Evolutionary conservation across 1,139 yeast genomes (phyloP).

Genomic region (Hansenula anomala): DNA sequence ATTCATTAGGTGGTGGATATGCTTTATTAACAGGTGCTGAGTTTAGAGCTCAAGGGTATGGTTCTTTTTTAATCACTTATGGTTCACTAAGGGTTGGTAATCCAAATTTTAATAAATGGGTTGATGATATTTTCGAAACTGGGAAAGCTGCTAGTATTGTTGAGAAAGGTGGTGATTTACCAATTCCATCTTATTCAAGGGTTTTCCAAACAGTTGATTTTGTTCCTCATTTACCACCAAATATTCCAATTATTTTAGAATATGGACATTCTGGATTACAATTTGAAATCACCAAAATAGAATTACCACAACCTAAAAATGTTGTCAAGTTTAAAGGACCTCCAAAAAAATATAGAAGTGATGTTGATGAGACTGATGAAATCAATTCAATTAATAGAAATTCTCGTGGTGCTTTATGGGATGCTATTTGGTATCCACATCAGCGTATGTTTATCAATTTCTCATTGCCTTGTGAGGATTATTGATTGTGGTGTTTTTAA

Average conservation of each 20-base stretch:
- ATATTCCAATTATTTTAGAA: slow-evolving; percentile 18
- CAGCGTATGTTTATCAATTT: no score
- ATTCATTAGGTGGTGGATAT: slow-evolving; percentile 71
- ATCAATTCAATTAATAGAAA: no score
- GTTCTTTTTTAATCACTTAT: slow-evolving; percentile 50
- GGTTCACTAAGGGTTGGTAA: slow-evolving; percentile 67
- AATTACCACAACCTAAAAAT: slow-evolving; percentile 40
- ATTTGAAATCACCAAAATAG: slow-evolving; percentile 38
- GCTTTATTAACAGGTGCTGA: slow-evolving; percentile 60
- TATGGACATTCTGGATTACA: slow-evolving; percentile 47
- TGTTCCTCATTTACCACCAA: slow-evolving; percentile 57
- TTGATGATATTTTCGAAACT: slow-evolving; percentile 45
- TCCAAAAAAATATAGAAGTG: slow-evolving; percentile 12
- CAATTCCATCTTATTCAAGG: slow-evolving; percentile 35
- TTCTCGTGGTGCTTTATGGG: no score
- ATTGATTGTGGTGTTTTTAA: no score
- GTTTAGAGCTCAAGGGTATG: slow-evolving; percentile 42
- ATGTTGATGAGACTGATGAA: slow-evolving; percentile 5
- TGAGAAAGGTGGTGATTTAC: slow-evolving; percentile 24
- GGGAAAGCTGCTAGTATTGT: slow-evolving; percentile 23
- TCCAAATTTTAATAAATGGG: slow-evolving; percentile 40
- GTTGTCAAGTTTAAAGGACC: slow-evolving; percentile 32
- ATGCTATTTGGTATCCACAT: no score
- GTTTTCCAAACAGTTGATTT: slow-evolving; percentile 53
- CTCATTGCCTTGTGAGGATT: no score